phyloP scores from a whole-genome alignment of 1,284 basidiomycete species.

The Ustilago bromivora region DNA sequence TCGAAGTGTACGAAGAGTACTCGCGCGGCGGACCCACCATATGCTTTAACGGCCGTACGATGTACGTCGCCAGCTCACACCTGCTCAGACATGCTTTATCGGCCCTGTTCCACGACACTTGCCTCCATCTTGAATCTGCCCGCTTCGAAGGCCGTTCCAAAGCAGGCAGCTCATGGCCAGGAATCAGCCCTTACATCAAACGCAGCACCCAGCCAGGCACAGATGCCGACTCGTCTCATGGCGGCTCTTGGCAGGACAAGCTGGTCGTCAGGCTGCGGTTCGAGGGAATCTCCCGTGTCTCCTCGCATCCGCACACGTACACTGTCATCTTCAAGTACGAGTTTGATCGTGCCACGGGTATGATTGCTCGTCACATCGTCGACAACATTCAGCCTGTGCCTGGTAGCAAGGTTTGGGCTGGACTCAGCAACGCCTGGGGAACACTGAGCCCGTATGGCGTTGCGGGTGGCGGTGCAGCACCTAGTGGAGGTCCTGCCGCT shows the following conservation, averaged over 20 bases:
- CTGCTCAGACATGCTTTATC: slow-evolving; percentile 58
- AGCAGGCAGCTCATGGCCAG: slow-evolving; percentile 38
- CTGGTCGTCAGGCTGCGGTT: slow-evolving; percentile 59
- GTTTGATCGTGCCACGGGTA: slow-evolving; percentile 61
- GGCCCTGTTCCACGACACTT: slow-evolving; percentile 56
- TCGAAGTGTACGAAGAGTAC: slow-evolving; percentile 20
- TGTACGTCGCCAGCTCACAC: slow-evolving; percentile 61
- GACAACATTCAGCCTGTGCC: slow-evolving; percentile 67
- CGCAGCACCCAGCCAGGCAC: slow-evolving; percentile 6
- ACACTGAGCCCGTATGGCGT: slow-evolving; percentile 22
- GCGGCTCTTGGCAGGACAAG: slow-evolving; percentile 38
- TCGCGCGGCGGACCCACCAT: slow-evolving; percentile 43
- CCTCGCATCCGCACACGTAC: slow-evolving; percentile 58
- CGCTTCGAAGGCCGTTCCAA: slow-evolving; percentile 49
- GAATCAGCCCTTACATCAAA: slow-evolving; percentile 35
- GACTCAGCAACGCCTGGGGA: slow-evolving; percentile 41
- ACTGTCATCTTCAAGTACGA: slow-evolving; percentile 65
- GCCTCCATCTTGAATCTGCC: slow-evolving; percentile 52
- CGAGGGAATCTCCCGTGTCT: slow-evolving; percentile 56
- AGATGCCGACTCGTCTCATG: background rate
- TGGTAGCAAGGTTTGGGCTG: slow-evolving; percentile 57
- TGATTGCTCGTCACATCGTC: slow-evolving; percentile 59
- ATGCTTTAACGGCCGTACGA: slow-evolving; percentile 59
- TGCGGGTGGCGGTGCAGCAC: slow-evolving; percentile 22
- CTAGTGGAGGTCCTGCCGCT: slow-evolving; percentile 20